These are phyloP conservation scores for Medicago lupulina DNA, from an alignment of 306 rosid species.

Conservation along the genomic window DNA sequence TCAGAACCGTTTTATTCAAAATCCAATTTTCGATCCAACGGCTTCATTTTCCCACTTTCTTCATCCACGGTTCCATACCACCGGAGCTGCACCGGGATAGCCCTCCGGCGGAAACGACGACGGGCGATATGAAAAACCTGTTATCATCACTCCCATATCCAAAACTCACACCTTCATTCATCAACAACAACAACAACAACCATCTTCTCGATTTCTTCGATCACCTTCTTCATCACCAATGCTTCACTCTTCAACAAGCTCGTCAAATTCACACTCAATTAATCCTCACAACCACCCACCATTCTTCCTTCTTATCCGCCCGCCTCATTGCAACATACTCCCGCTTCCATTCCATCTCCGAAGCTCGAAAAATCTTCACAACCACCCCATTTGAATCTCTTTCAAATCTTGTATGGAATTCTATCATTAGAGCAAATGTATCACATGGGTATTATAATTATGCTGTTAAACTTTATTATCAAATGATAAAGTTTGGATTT, in stretches of 20 bases:
- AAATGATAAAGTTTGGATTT: constrained; percentile 71
- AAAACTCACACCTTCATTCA: constrained; percentile 37
- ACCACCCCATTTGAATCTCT: constrained; percentile 42
- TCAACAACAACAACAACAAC: constrained; percentile 4
- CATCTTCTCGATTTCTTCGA: constrained; percentile 57
- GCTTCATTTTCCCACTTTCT: too few species aligned
- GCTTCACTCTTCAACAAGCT: constrained; percentile 51
- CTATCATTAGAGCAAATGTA: constrained; percentile 78
- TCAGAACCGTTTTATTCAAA: too few species aligned
- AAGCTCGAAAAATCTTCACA: constrained; percentile 62
- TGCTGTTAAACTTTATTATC: constrained; percentile 53
- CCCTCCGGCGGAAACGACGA: too few species aligned
- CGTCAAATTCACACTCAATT: constrained; percentile 67
- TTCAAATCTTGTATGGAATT: constrained; percentile 70
- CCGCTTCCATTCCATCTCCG: constrained; percentile 48
- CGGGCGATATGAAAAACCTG: not conserved
- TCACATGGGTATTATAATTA: constrained; percentile 53
- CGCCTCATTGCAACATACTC: constrained; percentile 61
- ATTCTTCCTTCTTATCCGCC: constrained; percentile 64
- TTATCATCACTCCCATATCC: not conserved
- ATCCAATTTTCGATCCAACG: too few species aligned
- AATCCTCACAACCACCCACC: constrained; percentile 42
- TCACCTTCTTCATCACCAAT: constrained; percentile 50
- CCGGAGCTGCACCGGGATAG: too few species aligned
- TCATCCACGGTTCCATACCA: too few species aligned